Evolutionary conservation across 169 alveolate genomes (phyloP).

Genomic region (Plasmodium chabaudi): DNA sequence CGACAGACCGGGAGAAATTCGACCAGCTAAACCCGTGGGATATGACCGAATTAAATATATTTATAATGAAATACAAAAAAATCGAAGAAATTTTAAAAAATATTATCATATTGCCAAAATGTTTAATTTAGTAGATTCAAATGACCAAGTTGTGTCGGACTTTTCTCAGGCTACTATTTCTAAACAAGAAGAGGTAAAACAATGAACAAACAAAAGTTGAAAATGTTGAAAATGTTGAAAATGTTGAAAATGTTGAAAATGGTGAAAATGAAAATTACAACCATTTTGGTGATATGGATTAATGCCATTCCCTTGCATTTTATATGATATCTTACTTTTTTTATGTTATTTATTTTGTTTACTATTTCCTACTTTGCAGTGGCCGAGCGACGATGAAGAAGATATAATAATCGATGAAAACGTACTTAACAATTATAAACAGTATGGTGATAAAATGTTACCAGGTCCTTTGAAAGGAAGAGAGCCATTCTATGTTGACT

Average conservation of each 20-base stretch:
- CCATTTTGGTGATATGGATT: background rate
- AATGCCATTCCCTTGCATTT: background rate
- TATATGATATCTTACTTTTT: background rate
- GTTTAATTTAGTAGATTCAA: slow-evolving; percentile 79
- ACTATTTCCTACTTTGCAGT: slow-evolving; percentile 11
- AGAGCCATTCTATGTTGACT: slow-evolving; percentile 73
- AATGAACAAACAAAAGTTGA: background rate
- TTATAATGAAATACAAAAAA: slow-evolving; percentile 79
- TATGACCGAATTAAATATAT: slow-evolving; percentile 75
- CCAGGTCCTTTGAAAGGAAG: slow-evolving; percentile 62
- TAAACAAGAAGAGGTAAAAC: slow-evolving; percentile 19
- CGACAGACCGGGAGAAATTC: slow-evolving; percentile 88
- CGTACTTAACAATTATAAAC: slow-evolving; percentile 42
- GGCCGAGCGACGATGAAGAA: slow-evolving; percentile 71
- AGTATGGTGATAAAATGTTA: slow-evolving; percentile 55
- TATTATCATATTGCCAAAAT: slow-evolving; percentile 82
- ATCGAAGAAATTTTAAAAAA: slow-evolving; percentile 83
- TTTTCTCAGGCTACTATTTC: slow-evolving; percentile 2
- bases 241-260: too few species aligned
- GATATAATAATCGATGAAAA: slow-evolving; percentile 33
- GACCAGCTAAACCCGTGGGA: slow-evolving; percentile 93
- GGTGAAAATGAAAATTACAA: too few species aligned
- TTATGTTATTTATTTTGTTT: background rate
- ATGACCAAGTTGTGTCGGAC: slow-evolving; percentile 78
- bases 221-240: too few species aligned